phyloP scores from a whole-genome alignment of 805 yeast genomes.

The Pichia insulana region DNA sequence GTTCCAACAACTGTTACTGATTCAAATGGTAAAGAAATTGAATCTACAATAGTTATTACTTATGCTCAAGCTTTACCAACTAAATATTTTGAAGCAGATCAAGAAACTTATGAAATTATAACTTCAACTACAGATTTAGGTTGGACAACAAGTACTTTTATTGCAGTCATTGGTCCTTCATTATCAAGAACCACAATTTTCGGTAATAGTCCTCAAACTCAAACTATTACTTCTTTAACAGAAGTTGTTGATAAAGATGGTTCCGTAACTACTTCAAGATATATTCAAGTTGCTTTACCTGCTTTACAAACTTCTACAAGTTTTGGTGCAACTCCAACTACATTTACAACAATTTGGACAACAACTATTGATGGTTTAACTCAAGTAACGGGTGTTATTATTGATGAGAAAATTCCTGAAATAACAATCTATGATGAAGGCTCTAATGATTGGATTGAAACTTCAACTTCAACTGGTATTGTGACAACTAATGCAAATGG shows the following conservation, averaged over 20 bases:
- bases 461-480: background rate
- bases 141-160: background rate
- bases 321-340: background rate
- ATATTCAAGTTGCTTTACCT: constrained; percentile 1
- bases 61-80: constrained; percentile 2
- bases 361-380: background rate
- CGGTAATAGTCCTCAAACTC: background rate
- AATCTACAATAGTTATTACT: background rate
- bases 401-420: background rate
- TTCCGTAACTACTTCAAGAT: background rate
- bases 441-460: background rate
- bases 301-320: constrained; percentile 1
- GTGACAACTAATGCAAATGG: background rate
- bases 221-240: background rate
- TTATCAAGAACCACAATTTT: background rate
- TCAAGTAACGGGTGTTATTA: background rate
- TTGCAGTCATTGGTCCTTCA: constrained; percentile 3
- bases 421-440: background rate
- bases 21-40: background rate
- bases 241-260: background rate
- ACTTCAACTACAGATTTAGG: background rate
- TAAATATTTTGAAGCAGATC: background rate
- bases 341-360: background rate
- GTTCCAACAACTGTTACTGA: background rate
- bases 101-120: background rate